Percentiles rank a stretch among this genome's conserved stretches.
Evolutionary conservation across 169 alveolate species (phyloP).

Genomic region (Plasmodium berghei): DNA sequence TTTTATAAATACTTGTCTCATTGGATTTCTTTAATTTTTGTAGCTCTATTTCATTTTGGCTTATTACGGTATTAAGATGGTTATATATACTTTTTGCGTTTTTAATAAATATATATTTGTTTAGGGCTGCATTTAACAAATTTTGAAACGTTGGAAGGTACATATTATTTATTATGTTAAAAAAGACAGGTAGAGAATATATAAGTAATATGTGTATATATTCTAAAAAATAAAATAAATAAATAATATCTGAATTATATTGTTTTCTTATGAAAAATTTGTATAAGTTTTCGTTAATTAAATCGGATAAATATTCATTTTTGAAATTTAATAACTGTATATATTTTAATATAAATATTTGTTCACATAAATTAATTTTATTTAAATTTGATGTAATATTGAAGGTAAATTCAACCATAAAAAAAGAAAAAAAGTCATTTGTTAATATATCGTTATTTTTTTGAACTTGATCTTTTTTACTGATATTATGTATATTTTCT

Average conservation of each 20-base stretch:
- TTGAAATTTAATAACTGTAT: slow-evolving; percentile 34
- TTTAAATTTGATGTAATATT: slow-evolving; percentile 30
- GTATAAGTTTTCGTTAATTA: slow-evolving; percentile 25
- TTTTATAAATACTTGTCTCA: neutral
- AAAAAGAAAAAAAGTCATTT: slow-evolving; percentile 16
- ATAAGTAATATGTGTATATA: slow-evolving; percentile 18
- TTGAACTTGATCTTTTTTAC: neutral
- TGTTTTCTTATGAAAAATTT: slow-evolving; percentile 43
- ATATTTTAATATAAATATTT: slow-evolving; percentile 34
- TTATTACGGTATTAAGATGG: slow-evolving; percentile 21
- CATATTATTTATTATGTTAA: slow-evolving; percentile 21
- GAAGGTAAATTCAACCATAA: slow-evolving; percentile 57
- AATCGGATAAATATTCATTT: slow-evolving; percentile 58
- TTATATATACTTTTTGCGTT: slow-evolving; percentile 49
- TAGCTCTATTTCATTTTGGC: neutral
- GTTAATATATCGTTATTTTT: neutral
- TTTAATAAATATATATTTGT: slow-evolving; percentile 11
- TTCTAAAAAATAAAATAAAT: slow-evolving; percentile 39
- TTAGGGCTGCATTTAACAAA: slow-evolving; percentile 5
- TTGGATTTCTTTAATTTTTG: neutral
- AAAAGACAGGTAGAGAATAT: slow-evolving; percentile 21
- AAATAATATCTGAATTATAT: slow-evolving; percentile 14
- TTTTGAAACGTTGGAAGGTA: slow-evolving; percentile 18
- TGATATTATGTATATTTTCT: neutral
- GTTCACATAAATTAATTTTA: slow-evolving; percentile 26